Percentiles rank a stretch among this genome's conserved stretches.
These are phyloP conservation scores for Helicostylum pulchrum DNA, from an alignment of 192 early-diverging fungal genomes.

Conservation along the genomic window DNA sequence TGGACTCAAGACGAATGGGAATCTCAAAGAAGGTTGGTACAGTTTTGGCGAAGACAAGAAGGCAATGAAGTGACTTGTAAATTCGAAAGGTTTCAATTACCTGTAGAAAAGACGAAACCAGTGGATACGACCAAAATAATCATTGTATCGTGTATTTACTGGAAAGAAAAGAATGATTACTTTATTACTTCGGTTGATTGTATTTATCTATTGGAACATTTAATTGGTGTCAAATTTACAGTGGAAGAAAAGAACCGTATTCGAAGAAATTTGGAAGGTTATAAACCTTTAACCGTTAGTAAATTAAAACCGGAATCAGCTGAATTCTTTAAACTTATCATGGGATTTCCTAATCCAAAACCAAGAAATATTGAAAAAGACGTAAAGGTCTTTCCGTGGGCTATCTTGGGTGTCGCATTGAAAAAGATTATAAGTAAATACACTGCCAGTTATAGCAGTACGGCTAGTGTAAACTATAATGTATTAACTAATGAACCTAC, in stretches of 20 bases:
- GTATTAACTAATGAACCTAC: background rate
- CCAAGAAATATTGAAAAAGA: conserved; percentile 86
- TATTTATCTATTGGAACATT: conserved; percentile 65
- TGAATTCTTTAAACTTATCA: conserved; percentile 74
- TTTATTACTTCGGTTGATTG: conserved; percentile 77
- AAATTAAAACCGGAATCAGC: conserved; percentile 65
- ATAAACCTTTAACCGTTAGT: conserved; percentile 72
- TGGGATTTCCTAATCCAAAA: conserved; percentile 76
- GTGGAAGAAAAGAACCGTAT: conserved; percentile 85
- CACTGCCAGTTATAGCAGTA: conserved; percentile 49
- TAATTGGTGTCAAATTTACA: conserved; percentile 69
- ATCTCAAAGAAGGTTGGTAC: conserved; percentile 60
- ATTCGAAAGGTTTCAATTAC: conserved; percentile 51
- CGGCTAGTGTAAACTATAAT: conserved; percentile 40
- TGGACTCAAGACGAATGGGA: conserved; percentile 64
- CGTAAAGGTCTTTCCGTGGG: conserved; percentile 80
- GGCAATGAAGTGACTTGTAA: conserved; percentile 61
- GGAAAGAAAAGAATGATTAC: conserved; percentile 65
- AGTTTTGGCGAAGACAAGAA: conserved; percentile 67
- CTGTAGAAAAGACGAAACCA: conserved; percentile 31
- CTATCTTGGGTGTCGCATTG: conserved; percentile 57
- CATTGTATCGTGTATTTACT: conserved; percentile 76
- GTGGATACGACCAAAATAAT: conserved; percentile 60
- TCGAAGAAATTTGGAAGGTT: conserved; percentile 77
- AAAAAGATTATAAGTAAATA: conserved; percentile 79